Evolutionary conservation across 1,139 yeast genomes (phyloP), one percentile per base, ranked within the genome.

Genomic region (Taiozyma sp.): DNA sequence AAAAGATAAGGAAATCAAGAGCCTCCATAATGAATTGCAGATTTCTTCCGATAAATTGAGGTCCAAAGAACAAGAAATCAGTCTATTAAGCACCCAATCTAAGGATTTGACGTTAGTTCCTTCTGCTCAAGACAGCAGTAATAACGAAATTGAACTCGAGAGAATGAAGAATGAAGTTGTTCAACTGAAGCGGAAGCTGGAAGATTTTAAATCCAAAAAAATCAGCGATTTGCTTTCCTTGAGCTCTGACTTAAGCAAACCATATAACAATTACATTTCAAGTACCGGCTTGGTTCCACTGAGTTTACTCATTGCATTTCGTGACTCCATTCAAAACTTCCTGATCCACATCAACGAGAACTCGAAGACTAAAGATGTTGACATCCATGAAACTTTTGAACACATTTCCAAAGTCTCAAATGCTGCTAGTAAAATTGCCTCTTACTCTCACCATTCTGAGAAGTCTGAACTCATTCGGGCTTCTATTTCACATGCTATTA

Each of bases 401-500:
- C 71, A 75, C 49, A 72, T 83, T 34, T 78, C 88, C 2, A 70
- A 71, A 48, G 69, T 84, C 28, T 78, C 87, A 1, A 70, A 78
- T 8, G 52, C 70, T 16, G 79, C 84, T 4, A 75, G 76, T 53
- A 73, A 75, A 52, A 71, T 82, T 47, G 78, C 83, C 1, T 65
- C 66, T 24, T 76, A 72, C 54, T 79, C 78, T 75, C 76, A 69
- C 22, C 54, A 58, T 27, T 58, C 65, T 13, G 64, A 57, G 42
- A 61, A 61, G 49, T 52, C 67, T 13, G 65, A 66, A 6, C 67
- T 81, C 45, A 75, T 86, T 16, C 79, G 89, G 52, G 87, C 87
- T 48, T 78, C 96, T 0, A 80, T 88, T 14, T 83, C 91, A 30
- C 91, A 87, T 69, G 79, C 86, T 1, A 81, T 92, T 47, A 83